Percentiles rank a stretch among this genome's conserved stretches.
These are phyloP conservation scores for Eremochloa ophiuroides DNA, from an alignment of 176 grass and related monocot genomes.

Conservation along the genomic window DNA sequence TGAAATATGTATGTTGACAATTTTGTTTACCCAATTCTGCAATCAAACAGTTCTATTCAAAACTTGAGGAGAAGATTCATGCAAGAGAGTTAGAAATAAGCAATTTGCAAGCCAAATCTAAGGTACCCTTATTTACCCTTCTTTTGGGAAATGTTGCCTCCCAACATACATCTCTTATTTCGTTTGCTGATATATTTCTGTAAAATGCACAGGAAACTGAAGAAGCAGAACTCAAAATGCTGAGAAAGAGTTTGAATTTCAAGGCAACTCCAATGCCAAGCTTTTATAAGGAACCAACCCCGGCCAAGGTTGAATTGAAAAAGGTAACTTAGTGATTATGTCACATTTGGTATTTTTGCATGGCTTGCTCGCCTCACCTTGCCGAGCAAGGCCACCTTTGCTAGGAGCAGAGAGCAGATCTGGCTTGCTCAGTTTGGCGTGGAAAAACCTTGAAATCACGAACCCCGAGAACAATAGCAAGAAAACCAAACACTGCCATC, in stretches of 20 bases:
- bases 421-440: no score
- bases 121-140: conserved; percentile 27
- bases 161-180: not conserved
- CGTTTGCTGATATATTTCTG: conserved; percentile 18
- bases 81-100: conserved; percentile 61
- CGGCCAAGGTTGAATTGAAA: conserved; percentile 54
- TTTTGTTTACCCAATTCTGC: conserved; percentile 10
- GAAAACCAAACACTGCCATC: no score
- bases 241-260: conserved; percentile 62
- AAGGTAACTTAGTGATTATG: conserved; percentile 34
- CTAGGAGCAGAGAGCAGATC: no score
- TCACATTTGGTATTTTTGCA: no score
- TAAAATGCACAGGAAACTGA: conserved; percentile 48
- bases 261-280: conserved; percentile 69
- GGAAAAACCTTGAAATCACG: no score
- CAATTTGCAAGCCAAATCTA: conserved; percentile 53
- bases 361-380: no score
- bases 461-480: no score
- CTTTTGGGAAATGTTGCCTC: not conserved
- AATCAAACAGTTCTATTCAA: conserved; percentile 55
- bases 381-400: no score
- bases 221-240: conserved; percentile 66
- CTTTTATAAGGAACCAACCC: conserved; percentile 57
- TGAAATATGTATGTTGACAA: not conserved
- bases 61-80: conserved; percentile 67